Percentiles rank a stretch among this genome's conserved stretches.
Conservation (phyloP, 306 rosid species). For the Albizia julibrissin region DNA sequence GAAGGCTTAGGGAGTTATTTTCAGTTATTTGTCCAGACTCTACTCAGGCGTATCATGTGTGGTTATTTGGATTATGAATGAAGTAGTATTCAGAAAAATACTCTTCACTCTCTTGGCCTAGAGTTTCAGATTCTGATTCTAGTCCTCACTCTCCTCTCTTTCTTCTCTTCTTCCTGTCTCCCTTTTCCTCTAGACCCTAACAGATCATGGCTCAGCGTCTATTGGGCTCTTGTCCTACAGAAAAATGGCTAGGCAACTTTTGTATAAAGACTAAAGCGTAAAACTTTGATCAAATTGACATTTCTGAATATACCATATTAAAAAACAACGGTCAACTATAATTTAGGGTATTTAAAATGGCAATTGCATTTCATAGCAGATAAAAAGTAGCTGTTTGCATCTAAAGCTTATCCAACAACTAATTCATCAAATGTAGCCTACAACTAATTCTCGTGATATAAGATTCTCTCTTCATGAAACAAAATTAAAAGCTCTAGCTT, state of each 20-base stretch:
- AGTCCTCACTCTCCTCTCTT: no score
- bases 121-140: no score
- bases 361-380: conserved; percentile 13
- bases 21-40: not conserved
- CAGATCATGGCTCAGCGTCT: no score
- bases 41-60: not conserved
- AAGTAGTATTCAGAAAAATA: no score
- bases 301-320: not conserved
- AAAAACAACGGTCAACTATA: no score
- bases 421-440: conserved; percentile 39
- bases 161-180: no score
- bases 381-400: conserved; percentile 12
- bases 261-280: not conserved
- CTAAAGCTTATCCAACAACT: not conserved
- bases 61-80: no score
- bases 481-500: conserved; percentile 48
- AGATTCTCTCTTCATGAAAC: conserved; percentile 32
- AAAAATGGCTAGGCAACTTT: not conserved
- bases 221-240: not conserved
- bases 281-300: not conserved
- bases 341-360: no score
- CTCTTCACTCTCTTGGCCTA: no score
- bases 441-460: conserved; percentile 37
- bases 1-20: not conserved
- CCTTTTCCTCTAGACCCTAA: no score